Evolutionary conservation across 2,329 filamentous ascomycete species (phyloP), one percentile per base, ranked within the genome.

Genomic region (Cytospora piceae): DNA sequence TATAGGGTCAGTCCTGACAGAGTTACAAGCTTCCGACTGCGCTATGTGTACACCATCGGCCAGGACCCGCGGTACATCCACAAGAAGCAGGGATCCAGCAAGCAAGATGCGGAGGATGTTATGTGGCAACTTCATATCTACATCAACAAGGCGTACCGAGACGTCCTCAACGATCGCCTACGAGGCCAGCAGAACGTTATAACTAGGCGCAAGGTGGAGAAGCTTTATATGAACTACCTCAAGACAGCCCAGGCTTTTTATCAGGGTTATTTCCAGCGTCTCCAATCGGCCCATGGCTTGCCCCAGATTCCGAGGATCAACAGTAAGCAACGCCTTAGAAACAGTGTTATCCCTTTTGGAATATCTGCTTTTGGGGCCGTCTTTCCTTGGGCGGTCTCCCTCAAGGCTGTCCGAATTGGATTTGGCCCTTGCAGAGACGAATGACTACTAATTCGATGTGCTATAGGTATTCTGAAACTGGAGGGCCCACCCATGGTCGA

Each of bases 191-290:
- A 82, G 63, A 81, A 85, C 67, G 81, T 81, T 6, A 86, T 90
- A 15, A 83, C 87, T 77, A 87, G 87, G 72, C 87, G 94, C 69
- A 95, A 93, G 77, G 81, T 94, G 59, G 90, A 92, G 75, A 94
- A 91, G 77, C 84, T 89, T 69, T 98, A 96, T 76, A 82, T 90
- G 65, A 86, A 87, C 70, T 98, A 96, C 76, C 87, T 98, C 71
- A 96, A 94, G 77, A 90, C 89, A 56, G 91, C 93, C 70, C 92
- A 95, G 77, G 87, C 88, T 72, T 97, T 96, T 77, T 98, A 98
- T 81, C 88, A 91, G 73, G 89, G 88, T 70, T 95, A 92, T 73
- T 90, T 97, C 63, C 88, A 94, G 76, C 87, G 89, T 64, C 82
- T 97, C 29, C 88, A 90, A 61, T 82, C 81, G 31, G 82, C 83